Conservation (phyloP, 2,329 filamentous ascomycete genomes). For the Ceratocystis lukuohia region DNA sequence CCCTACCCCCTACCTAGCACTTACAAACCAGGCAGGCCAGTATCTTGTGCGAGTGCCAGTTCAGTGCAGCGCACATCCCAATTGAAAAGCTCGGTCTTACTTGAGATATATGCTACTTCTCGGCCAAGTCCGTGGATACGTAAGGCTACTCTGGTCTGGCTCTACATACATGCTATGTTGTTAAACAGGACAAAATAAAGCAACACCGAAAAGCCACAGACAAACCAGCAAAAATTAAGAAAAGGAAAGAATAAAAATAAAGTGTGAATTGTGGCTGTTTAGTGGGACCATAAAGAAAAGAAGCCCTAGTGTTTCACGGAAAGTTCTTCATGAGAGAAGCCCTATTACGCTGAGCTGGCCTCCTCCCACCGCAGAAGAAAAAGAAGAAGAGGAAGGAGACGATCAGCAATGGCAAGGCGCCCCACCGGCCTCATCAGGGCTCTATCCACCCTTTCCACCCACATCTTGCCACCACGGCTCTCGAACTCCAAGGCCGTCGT, state of each 20-base stretch:
- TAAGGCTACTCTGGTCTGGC: not conserved
- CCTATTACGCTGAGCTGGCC: no score
- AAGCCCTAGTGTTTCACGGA: no score
- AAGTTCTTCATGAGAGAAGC: no score
- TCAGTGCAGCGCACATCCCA: not conserved
- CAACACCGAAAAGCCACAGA: not conserved
- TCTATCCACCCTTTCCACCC: no score
- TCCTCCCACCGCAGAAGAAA: no score
- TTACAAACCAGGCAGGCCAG: not conserved
- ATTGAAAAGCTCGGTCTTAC: slow-evolving; percentile 8
- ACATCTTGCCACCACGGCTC: not conserved
- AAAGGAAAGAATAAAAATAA: no score
- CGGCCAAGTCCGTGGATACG: slow-evolving; percentile 7
- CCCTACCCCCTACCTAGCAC: not conserved
- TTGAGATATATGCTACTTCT: slow-evolving; percentile 7
- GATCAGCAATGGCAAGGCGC: no score
- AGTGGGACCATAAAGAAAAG: no score
- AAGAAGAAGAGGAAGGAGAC: no score
- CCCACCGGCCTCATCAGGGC: no score
- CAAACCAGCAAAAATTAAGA: no score
- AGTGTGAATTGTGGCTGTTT: no score
- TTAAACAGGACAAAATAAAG: not conserved
- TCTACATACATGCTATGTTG: not conserved
- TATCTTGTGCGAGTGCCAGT: not conserved
- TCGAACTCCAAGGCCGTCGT: not conserved